Base-by-base conservation (phyloP, 192 early-diverging fungal species). In the Rhizophagus sp. region DNA sequence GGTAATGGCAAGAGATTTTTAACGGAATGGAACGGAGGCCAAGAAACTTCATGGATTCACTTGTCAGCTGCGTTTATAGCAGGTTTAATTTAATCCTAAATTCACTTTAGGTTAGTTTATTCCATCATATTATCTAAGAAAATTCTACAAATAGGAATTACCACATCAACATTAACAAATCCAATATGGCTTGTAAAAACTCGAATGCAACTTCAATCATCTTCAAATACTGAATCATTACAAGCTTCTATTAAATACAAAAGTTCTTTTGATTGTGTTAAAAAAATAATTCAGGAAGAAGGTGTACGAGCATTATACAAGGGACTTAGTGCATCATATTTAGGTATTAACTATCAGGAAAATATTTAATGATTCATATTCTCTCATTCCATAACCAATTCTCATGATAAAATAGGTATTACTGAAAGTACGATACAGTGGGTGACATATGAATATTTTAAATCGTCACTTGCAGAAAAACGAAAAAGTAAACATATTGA, bases 141-240 rank as follows among this genome's bases (percentile, higher is more conserved):
- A 52, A 15, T 75, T 75, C 36, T 41, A 52, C 67, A n/a, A 52
- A 76, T 34, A 83, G 90, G 91, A 13, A 83, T 95, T 39, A 88
- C 94, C 7, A 95, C 93, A 5, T 93, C 95, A 0, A 90, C 93
- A 2, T 87, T 85, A n/a, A 97, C 97, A 2, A 98, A 96, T 80
- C 98, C 98, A 0, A 98, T 99, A 30, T 99, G 98, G 98, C 89
- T 99, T 63, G 91, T 98, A 57, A 99, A 98, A 80, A 99, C 97
- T 0, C 86, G 98, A 68, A 94, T 99, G 89, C 97, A 99, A 84
- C 83, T 99, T 73, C 93, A 95, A 82, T 79, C 85, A 3, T 84
- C 79, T 25, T 80, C 81, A 13, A 17, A 10, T 17, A 65, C 50
- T 12, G 4, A 12, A 15, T 79, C 63, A 70, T 25, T 22, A 65